Evolutionary conservation across 495 filamentous ascomycete genomes (phyloP).

Genomic region (Aspergillus taichungensis): DNA sequence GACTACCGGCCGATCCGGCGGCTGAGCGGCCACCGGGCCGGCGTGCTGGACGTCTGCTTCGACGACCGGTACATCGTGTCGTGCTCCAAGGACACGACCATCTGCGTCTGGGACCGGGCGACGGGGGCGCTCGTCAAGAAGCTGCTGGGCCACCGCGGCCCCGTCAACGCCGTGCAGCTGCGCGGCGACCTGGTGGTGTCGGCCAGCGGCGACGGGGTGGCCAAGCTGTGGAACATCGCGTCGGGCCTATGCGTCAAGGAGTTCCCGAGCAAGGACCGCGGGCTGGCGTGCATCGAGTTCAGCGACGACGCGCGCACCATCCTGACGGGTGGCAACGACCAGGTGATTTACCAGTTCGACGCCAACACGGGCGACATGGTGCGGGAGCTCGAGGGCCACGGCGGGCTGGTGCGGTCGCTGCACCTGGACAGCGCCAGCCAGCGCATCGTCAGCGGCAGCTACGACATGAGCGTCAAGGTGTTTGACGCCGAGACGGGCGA

Average conservation of each 20-base stretch:
- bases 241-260: slow-evolving; percentile 79
- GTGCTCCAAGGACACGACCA: slow-evolving; percentile 86
- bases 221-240: slow-evolving; percentile 90
- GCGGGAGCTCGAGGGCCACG: slow-evolving; percentile 67
- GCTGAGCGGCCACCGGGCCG: slow-evolving; percentile 67
- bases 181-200: slow-evolving; percentile 85
- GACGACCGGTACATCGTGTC: slow-evolving; percentile 88
- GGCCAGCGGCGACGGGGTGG: slow-evolving; percentile 84
- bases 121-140: slow-evolving; percentile 65
- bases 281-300: slow-evolving; percentile 92
- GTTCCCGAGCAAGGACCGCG: slow-evolving; percentile 77
- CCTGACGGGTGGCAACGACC: slow-evolving; percentile 87
- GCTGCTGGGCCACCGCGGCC: slow-evolving; percentile 74
- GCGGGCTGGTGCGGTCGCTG: slow-evolving; percentile 72
- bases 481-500: slow-evolving; percentile 72
- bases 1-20: slow-evolving; percentile 70
- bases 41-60: slow-evolving; percentile 87
- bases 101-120: slow-evolving; percentile 85
- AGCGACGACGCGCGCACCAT: slow-evolving; percentile 83
- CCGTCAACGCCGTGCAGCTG: slow-evolving; percentile 92
- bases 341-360: slow-evolving; percentile 89
- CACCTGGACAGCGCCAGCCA: slow-evolving; percentile 79
- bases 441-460: slow-evolving; percentile 81
- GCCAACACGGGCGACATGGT: slow-evolving; percentile 79
- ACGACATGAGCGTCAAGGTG: slow-evolving; percentile 90